Conservation (phyloP, 306 rosid species). For the Echinosophora koreensis region DNA sequence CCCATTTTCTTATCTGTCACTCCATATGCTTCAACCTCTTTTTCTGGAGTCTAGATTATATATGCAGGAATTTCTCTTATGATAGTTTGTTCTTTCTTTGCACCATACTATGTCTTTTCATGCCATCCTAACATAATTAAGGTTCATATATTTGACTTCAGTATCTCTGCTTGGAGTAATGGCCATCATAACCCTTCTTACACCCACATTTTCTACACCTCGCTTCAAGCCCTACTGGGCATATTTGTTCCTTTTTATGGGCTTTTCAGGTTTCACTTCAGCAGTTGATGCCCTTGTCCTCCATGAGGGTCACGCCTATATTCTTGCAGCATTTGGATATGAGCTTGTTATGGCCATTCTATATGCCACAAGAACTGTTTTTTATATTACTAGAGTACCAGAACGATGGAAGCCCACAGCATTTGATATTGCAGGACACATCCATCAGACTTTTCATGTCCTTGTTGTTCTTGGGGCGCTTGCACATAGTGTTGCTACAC, state of each 20-base stretch:
- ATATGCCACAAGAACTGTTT: slow-evolving; percentile 74
- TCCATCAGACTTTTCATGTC: slow-evolving; percentile 92
- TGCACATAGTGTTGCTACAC: slow-evolving; percentile 73
- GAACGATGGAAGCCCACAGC: slow-evolving; percentile 90
- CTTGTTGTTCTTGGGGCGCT: slow-evolving; percentile 90
- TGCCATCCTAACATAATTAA: too few species aligned
- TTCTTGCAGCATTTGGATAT: slow-evolving; percentile 65
- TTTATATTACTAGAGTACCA: slow-evolving; percentile 79
- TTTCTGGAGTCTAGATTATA: too few species aligned
- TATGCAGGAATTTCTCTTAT: slow-evolving; percentile 90
- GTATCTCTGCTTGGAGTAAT: too few species aligned
- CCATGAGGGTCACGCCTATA: slow-evolving; percentile 61
- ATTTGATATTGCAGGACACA: slow-evolving; percentile 91
- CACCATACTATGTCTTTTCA: slow-evolving; percentile 87
- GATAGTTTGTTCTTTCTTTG: slow-evolving; percentile 87
- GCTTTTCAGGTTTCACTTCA: slow-evolving; percentile 85
- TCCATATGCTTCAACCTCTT: too few species aligned
- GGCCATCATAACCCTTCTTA: too few species aligned
- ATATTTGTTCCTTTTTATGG: slow-evolving; percentile 74
- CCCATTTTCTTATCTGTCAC: too few species aligned
- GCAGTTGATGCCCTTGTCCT: slow-evolving; percentile 71
- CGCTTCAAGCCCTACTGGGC: slow-evolving; percentile 36
- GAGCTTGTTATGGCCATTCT: slow-evolving; percentile 80
- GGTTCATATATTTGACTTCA: too few species aligned
- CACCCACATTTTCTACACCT: too few species aligned